Conservation (phyloP, 176 grass and related monocot species). For the Carex myosuroides region DNA sequence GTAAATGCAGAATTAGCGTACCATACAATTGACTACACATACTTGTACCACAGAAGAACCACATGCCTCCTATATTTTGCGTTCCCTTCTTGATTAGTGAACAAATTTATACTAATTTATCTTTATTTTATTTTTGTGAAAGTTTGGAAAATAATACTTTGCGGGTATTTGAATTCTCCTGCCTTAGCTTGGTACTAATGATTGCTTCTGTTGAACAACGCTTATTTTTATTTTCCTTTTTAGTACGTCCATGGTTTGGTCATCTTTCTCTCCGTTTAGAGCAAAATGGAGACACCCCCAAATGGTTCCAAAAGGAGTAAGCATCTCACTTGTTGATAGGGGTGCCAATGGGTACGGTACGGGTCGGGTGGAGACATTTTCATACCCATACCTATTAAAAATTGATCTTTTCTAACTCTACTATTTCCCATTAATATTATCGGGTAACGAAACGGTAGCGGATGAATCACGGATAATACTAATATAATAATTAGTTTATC, state of each 20-base stretch:
- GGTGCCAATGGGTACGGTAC: no score
- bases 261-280: background rate
- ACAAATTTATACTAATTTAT: background rate
- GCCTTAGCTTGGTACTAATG: background rate
- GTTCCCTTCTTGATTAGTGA: conserved; percentile 8
- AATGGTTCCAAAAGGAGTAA: background rate
- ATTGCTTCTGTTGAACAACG: background rate
- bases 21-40: background rate
- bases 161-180: background rate
- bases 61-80: background rate
- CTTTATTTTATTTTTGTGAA: background rate
- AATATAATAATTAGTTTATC: no score
- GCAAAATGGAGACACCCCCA: background rate
- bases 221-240: background rate
- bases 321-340: no score
- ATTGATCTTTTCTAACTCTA: no score
- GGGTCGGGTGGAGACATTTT: no score
- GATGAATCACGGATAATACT: no score
- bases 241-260: background rate
- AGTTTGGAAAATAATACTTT: background rate
- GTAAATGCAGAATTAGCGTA: background rate
- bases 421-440: no score
- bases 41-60: background rate
- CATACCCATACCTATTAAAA: no score
- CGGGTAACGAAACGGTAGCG: no score